Base-by-base conservation (phyloP, 148 eudicot genomes). In the Silene uniflora region DNA sequence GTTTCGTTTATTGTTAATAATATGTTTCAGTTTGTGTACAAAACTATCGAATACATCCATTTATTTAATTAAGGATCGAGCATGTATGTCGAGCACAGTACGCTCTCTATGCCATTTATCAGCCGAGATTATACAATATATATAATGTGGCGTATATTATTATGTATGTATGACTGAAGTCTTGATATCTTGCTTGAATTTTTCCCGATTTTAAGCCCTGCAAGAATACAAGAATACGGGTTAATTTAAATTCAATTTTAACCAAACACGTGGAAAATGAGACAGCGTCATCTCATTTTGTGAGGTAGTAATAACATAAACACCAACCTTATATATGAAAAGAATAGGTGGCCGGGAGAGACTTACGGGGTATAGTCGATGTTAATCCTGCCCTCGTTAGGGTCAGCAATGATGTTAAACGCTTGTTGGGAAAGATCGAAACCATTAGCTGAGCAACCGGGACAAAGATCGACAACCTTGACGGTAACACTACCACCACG, bases 401-500 rank as follows among this genome's bases (percentile, higher is more conserved):
- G 75, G 67, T 88, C 73, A 16, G 91, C 85, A 16, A 88, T 88
- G 72, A 19, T 54, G 10, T 77, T 49, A 62, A 88, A 88, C 21
- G 87, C 91, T 77, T 88, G 77, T 17, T 69, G 75, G 9, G 91
- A 88, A 23, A 88, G 85, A 72, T 86, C 89, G 47, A 88, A 21
- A 27, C 80, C 73, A 44, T 73, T 78, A 0, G 56, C 52, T 1
- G 83, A 76, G 68, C 81, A 86, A 9, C 83, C 86, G 0, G 85
- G 87, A 66, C 86, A 84, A 24, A 76, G 83, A 67, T 87, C 89
- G 2, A 87, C 88, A 8, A 87, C 75, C 71, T 60, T 77, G 10
- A 87, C 88, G 6, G 62, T 76, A 4, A 85, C 84, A 10, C 77
- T 73, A n/a, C 69, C 78, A 6, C 77, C 83, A 0, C 59, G 71